These are phyloP conservation scores for Hypomontagnella monticulosa DNA, from an alignment of 495 filamentous ascomycete genomes.

Conservation along the genomic window DNA sequence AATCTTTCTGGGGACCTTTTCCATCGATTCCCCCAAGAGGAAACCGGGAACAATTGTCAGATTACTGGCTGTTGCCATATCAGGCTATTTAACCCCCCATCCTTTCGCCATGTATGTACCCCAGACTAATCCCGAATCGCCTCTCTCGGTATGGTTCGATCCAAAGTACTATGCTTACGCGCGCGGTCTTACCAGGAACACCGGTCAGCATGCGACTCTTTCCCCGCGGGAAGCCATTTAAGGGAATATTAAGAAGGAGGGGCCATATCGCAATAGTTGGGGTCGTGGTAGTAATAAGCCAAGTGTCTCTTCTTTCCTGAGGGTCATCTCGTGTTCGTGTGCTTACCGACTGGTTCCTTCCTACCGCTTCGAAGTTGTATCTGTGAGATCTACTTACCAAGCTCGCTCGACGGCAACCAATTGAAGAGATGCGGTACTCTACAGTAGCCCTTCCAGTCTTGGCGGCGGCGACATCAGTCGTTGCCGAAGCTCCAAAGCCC, in stretches of 20 bases:
- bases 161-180: conserved; percentile 25
- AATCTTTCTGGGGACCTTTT: conserved; percentile 20
- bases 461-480: conserved; percentile 36
- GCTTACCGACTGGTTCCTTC: conserved; percentile 8
- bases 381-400: conserved; percentile 27
- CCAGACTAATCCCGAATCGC: conserved; percentile 40
- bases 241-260: conserved; percentile 24
- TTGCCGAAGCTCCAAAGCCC: conserved; percentile 35
- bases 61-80: conserved; percentile 40
- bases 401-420: conserved; percentile 22
- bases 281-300: conserved; percentile 41
- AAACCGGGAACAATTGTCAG: conserved; percentile 19
- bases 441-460: conserved; percentile 32
- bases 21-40: conserved; percentile 21
- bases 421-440: conserved; percentile 43
- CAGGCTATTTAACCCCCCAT: conserved; percentile 38
- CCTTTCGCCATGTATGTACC: conserved; percentile 33
- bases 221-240: conserved; percentile 27
- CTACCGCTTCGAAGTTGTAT: conserved; percentile 10
- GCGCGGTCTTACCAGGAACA: conserved; percentile 13
- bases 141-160: conserved; percentile 41
- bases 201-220: conserved; percentile 23
- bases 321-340: conserved; percentile 23
- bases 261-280: conserved; percentile 12
- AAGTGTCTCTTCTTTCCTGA: conserved; percentile 33